Evolutionary conservation across 331 rosid genomes (phyloP).

Genomic region (Quercus phellos): DNA sequence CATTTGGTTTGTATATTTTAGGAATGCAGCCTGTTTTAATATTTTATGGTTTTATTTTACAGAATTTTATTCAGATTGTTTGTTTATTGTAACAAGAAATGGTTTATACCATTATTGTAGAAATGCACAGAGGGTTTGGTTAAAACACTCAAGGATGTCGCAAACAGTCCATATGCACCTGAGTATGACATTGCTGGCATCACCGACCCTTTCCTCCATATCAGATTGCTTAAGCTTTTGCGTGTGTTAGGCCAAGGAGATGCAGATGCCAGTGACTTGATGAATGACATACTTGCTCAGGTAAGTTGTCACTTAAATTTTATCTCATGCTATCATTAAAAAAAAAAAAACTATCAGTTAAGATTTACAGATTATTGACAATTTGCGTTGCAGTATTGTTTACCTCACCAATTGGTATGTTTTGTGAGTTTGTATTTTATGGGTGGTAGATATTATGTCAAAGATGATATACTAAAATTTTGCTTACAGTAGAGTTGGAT

Average conservation of each 20-base stretch:
- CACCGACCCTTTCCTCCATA: constrained; percentile 94
- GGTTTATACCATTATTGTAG: constrained; percentile 46
- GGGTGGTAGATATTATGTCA: not conserved
- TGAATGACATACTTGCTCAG: constrained; percentile 99
- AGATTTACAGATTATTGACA: constrained; percentile 5
- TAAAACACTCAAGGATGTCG: constrained; percentile 81
- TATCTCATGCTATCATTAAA: constrained; percentile 8
- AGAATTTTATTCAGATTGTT: constrained; percentile 12
- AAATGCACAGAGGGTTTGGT: constrained; percentile 85
- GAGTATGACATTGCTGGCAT: constrained; percentile 97
- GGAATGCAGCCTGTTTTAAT: constrained; percentile 15
- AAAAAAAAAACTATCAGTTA: not conserved
- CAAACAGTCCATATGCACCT: constrained; percentile 89
- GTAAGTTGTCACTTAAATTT: constrained; percentile 35
- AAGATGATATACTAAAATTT: not conserved
- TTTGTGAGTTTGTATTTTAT: not conserved
- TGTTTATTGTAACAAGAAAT: constrained; percentile 19
- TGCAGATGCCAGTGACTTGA: constrained; percentile 82
- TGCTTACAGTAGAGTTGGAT: not conserved
- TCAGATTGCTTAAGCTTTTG: constrained; percentile 85
- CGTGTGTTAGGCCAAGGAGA: constrained; percentile 91
- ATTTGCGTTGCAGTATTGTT: constrained; percentile 3
- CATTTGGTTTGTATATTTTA: not conserved
- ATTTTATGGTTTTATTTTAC: not conserved
- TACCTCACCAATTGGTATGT: not conserved